Evolutionary conservation across 176 grass and related monocot species (phyloP), one percentile per base, ranked within the genome.

Genomic region (Carex myosuroides): DNA sequence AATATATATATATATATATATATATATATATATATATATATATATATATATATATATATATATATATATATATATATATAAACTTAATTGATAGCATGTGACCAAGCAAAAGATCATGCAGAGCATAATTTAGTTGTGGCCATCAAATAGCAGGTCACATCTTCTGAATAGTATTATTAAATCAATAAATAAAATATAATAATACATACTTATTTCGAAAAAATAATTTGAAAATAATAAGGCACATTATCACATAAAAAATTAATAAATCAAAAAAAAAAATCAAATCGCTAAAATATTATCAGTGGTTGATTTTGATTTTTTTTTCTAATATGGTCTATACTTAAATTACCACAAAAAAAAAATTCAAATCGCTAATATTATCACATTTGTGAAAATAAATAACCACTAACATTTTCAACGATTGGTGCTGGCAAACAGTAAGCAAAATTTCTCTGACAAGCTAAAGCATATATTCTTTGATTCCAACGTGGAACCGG

Each of bases 91-190:
- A 3, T 78, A 78, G 24, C 24, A 55, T 77, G 50, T 77, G 73
- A 77, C 50, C 24, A 56, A 55, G 13, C 73, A 77, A 64, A 80
- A 65, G 80, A 83, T 83, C 80, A 67, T 83, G 80, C 14, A 17
- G n/a, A 83, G 41, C 80, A 83, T 50, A 50, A 83, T 67, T 10
- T 22, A 66, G 24, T 30, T 67, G 80, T 29, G 29, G 44, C 60
- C 42, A 24, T 67, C 20, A 16, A 52, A 82, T 7, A 82, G 62
- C 32, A 67, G 21, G 32, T 64, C 18, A 67, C 35, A 67, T 61
- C 39, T 81, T 80, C 22, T 52, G 8, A 55, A 67, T 3, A 26
- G 35, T 83, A 64, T 17, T 75, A 66, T 13, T 82, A 82, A 82
- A 66, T 62, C 9, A 64, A 82, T 68, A 14, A 53, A 35, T 21